Evolutionary conservation across 2,329 filamentous ascomycete genomes (phyloP), one percentile per base, ranked within the genome.

Genomic region (Arthrobotrys entomopaga): DNA sequence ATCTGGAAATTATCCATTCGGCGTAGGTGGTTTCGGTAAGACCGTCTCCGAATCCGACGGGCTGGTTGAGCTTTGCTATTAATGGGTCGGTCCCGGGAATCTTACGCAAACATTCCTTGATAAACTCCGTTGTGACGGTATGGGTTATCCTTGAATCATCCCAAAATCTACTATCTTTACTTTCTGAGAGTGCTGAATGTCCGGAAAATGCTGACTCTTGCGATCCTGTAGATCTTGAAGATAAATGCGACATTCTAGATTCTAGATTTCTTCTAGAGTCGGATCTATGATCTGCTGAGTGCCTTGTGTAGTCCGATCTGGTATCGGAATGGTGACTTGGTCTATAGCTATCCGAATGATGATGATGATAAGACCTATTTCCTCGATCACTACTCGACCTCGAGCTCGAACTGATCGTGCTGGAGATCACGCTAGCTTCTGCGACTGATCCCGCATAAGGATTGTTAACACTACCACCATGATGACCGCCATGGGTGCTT

Each of bases 11-110:
- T 67, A 93, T 91, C 89, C 90, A 92, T 79, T 92, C 90, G 83
- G 90, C 88, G 80, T 93, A 93, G 0, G 90, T 92, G 76, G 89
- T 87, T 80, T 91, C 88, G 2, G 90, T 92, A 66, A 87, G 80
- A 65, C 87, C 87, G 77, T 88, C 88, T 29, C 90, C 90, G 80
- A 91, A 92, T 11, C 84, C 86, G 53, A 91, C 83, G 7, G 87
- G 87, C 46, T 83, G 83, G 78, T 90, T 86, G 53, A 93, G 82
- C 63, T 86, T 86, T 11, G 58, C 6, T 8, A 74, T 49, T 13
- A 67, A 53, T 1, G 63, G 43, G 8, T 74, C 70, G 8, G 54
- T 48, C 29, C 58, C 60, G 16, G 65, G 42, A 24, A 65, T 26
- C 29, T 65, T 65, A 24, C 48, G 49, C 24, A 69, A n/a, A 15